Conservation (phyloP, 768 basidiomycete genomes). For the Psilocybe cubensis region DNA sequence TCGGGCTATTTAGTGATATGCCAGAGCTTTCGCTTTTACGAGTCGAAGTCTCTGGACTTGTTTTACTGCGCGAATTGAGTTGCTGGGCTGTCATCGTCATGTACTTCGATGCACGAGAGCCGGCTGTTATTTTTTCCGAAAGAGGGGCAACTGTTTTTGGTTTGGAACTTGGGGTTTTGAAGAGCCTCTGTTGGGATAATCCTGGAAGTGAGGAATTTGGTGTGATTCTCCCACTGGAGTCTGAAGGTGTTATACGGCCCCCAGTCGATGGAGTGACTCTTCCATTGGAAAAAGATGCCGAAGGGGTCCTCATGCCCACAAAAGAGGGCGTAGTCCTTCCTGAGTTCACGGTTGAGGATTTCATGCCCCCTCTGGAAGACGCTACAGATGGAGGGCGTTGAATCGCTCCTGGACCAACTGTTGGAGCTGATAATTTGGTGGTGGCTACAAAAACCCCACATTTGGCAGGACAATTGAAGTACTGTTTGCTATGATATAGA, state of each 20-base stretch:
- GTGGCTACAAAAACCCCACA: slow-evolving; percentile 93
- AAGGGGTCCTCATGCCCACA: slow-evolving; percentile 37
- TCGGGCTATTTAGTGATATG: slow-evolving; percentile 24
- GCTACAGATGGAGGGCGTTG: slow-evolving; percentile 79
- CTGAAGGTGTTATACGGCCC: slow-evolving; percentile 55
- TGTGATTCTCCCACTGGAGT: slow-evolving; percentile 38
- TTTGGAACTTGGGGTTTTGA: slow-evolving; percentile 37
- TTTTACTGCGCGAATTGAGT: slow-evolving; percentile 52
- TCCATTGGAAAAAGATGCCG: slow-evolving; percentile 41
- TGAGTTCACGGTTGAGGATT: slow-evolving; percentile 32
- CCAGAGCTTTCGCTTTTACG: slow-evolving; percentile 11
- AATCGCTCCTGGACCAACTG: slow-evolving; percentile 55
- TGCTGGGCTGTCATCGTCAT: slow-evolving; percentile 85
- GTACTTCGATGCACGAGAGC: slow-evolving; percentile 86
- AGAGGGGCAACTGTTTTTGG: slow-evolving; percentile 32
- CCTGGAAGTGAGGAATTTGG: slow-evolving; percentile 42
- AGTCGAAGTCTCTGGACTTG: slow-evolving; percentile 34
- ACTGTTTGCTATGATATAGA: slow-evolving; percentile 58
- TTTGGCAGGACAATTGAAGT: slow-evolving; percentile 82
- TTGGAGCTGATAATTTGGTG: slow-evolving; percentile 79
- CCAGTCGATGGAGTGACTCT: slow-evolving; percentile 43
- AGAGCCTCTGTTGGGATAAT: slow-evolving; percentile 28
- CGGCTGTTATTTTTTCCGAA: slow-evolving; percentile 66
- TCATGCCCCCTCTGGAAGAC: slow-evolving; percentile 66
- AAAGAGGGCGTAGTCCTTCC: slow-evolving; percentile 57